Conservation (phyloP, 1,139 yeast species). For the Magnusiomyces suaveolens region DNA sequence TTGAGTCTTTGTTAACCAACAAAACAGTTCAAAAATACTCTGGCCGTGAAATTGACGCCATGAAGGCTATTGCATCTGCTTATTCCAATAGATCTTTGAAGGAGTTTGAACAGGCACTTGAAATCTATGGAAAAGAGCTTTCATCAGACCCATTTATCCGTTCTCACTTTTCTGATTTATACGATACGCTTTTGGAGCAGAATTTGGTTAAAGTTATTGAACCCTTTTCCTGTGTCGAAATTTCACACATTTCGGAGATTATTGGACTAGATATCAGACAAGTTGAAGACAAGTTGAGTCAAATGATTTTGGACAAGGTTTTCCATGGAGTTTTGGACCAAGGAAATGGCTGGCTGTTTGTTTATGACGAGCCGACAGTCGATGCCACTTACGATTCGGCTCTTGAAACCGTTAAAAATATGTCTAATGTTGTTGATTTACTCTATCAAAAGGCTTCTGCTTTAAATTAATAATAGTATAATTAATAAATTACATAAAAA, state of each 20-base stretch:
- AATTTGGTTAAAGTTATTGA: conserved; percentile 90
- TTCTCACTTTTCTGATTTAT: conserved; percentile 84
- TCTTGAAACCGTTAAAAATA: conserved; percentile 74
- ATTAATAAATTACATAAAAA: too few species aligned
- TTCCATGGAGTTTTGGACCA: conserved; percentile 95
- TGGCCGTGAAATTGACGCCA: conserved; percentile 71
- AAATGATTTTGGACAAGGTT: conserved; percentile 91
- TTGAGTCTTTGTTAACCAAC: conserved; percentile 62
- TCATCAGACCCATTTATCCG: conserved; percentile 82
- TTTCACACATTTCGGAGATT: conserved; percentile 75
- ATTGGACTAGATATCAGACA: conserved; percentile 83
- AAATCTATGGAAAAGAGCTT: conserved; percentile 62
- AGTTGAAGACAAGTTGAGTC: conserved; percentile 89
- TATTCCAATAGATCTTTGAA: conserved; percentile 81
- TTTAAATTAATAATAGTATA: conserved; percentile 37
- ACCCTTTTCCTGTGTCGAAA: conserved; percentile 90
- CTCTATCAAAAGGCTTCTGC: conserved; percentile 89
- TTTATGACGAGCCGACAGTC: conserved; percentile 79
- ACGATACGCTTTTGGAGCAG: conserved; percentile 87
- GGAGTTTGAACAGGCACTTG: conserved; percentile 76
- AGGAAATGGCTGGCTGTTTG: conserved; percentile 94
- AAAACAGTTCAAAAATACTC: conserved; percentile 77
- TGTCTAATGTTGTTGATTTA: conserved; percentile 82
- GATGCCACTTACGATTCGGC: conserved; percentile 88
- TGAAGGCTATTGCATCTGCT: conserved; percentile 87